Conservation (phyloP, 1,284 basidiomycete species). For the Cryptococcus deneoformans region DNA sequence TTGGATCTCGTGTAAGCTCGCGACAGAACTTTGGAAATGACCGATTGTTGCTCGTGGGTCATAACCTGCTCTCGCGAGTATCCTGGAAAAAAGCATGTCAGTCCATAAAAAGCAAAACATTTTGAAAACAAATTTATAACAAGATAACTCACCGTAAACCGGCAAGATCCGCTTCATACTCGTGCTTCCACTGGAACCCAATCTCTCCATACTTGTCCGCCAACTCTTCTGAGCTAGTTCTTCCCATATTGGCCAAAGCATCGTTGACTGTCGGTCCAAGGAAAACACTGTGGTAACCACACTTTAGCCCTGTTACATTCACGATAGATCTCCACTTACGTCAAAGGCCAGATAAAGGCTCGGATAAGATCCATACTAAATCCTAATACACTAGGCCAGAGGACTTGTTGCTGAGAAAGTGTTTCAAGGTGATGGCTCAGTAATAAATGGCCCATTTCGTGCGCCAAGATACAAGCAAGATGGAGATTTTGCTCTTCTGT, state of each 20-base stretch:
- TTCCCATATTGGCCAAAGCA: conserved; percentile 74
- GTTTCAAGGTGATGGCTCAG: conserved; percentile 87
- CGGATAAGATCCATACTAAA: conserved; percentile 70
- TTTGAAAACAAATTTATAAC: background rate
- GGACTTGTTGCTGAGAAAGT: conserved; percentile 72
- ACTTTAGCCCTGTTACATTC: background rate
- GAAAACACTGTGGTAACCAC: conserved; percentile 55
- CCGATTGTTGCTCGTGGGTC: conserved; percentile 59
- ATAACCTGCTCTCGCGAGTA: conserved; percentile 76
- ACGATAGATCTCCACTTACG: conserved; percentile 43
- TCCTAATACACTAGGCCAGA: conserved; percentile 74
- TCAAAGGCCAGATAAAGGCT: conserved; percentile 76
- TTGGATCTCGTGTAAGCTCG: conserved; percentile 37
- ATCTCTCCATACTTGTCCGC: conserved; percentile 58
- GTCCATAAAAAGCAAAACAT: background rate
- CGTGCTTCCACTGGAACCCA: conserved; percentile 66
- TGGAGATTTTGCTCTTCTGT: conserved; percentile 75
- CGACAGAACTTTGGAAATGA: conserved; percentile 34
- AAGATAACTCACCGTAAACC: conserved; percentile 61
- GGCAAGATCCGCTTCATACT: conserved; percentile 85
- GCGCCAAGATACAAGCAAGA: conserved; percentile 78
- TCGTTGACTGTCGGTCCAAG: conserved; percentile 90
- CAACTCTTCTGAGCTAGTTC: conserved; percentile 69
- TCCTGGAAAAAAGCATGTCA: conserved; percentile 5
- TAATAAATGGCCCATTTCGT: conserved; percentile 82